Evolutionary conservation across 2,329 filamentous ascomycete genomes (phyloP).

Genomic region (Cladosporium cucumerinum): DNA sequence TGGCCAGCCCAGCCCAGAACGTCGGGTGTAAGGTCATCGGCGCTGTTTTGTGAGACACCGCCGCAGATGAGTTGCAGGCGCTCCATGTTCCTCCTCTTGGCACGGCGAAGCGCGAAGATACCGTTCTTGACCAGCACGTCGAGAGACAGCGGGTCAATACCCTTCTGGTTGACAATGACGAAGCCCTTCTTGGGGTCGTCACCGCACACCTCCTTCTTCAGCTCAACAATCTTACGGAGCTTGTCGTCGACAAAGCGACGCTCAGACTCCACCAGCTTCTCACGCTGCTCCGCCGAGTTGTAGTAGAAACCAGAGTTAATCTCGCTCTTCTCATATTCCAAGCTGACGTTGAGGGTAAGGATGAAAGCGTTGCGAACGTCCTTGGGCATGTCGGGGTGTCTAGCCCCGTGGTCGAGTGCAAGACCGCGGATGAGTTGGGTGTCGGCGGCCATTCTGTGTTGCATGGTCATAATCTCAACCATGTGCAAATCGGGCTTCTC

Average conservation of each 20-base stretch:
- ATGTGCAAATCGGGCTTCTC: conserved; percentile 96
- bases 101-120: conserved; percentile 87
- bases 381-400: conserved; percentile 98
- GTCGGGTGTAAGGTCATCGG: conserved; percentile 85
- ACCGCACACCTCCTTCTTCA: conserved; percentile 97
- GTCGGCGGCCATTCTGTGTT: conserved; percentile 92
- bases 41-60: conserved; percentile 88
- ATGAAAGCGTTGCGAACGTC: conserved; percentile 93
- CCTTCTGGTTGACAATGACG: conserved; percentile 98
- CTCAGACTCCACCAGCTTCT: conserved; percentile 97
- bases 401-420: conserved; percentile 88
- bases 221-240: conserved; percentile 91
- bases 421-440: conserved; percentile 93
- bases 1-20: conserved; percentile 92
- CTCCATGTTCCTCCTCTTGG: conserved; percentile 99
- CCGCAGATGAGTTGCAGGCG: conserved; percentile 92
- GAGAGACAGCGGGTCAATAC: conserved; percentile 92
- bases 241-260: conserved; percentile 94
- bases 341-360: conserved; percentile 88
- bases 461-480: conserved; percentile 99
- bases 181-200: conserved; percentile 92
- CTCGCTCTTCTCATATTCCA: conserved; percentile 98
- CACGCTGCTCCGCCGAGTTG: conserved; percentile 90
- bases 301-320: conserved; percentile 99
- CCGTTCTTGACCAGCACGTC: conserved; percentile 98